Percentiles rank a stretch among this genome's conserved stretches.
Conservation (phyloP, 441 rosid genomes). For the Adansonia madagascariensis region DNA sequence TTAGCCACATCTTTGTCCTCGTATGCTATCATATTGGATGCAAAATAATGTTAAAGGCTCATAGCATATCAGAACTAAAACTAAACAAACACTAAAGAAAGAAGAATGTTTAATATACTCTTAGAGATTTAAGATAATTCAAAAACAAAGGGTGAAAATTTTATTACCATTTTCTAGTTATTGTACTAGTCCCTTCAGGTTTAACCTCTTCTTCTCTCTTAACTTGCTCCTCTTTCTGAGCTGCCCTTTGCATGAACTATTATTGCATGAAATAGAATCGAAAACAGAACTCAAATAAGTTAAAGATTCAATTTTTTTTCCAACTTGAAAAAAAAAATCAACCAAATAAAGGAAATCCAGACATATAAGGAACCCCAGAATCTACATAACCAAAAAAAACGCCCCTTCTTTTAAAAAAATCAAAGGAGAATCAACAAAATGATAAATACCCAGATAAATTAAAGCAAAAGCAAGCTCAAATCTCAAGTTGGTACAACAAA, state of each 20-base stretch:
- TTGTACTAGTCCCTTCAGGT: constrained; percentile 45
- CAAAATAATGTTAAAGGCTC: background rate
- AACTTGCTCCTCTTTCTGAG: constrained; percentile 61
- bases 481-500: background rate
- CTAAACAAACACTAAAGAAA: constrained; percentile 10
- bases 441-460: constrained; percentile 24
- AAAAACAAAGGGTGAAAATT: background rate
- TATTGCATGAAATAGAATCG: background rate
- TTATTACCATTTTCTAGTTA: constrained; percentile 67
- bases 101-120: background rate
- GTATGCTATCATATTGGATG: background rate
- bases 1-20: background rate
- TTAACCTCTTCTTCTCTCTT: constrained; percentile 59
- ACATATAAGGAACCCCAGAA: background rate
- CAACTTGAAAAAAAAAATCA: background rate
- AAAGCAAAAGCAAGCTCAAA: constrained; percentile 28
- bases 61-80: background rate
- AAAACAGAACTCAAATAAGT: constrained; percentile 12
- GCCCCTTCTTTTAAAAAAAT: background rate
- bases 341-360: background rate
- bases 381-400: background rate
- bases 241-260: constrained; percentile 93
- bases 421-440: constrained; percentile 14
- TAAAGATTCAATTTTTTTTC: background rate
- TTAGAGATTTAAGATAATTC: background rate